Evolutionary conservation across 805 yeast genomes (phyloP).

Genomic region (Schwanniomyces occidentalis): DNA sequence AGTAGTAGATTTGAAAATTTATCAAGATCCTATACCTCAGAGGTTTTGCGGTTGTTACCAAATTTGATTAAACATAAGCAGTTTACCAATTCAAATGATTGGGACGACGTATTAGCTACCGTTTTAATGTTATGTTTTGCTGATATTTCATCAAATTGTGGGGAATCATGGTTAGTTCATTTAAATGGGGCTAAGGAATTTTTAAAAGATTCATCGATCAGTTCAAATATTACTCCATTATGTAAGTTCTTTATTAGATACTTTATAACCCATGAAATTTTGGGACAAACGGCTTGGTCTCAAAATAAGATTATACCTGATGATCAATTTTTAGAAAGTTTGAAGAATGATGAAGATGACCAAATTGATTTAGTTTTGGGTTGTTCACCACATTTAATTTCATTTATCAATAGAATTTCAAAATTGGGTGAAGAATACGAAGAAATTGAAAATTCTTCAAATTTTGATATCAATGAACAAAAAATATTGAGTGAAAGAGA

Average conservation of each 20-base stretch:
- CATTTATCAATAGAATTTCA: conserved; percentile 36
- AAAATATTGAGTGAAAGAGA: conserved; percentile 21
- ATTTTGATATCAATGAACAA: neutral
- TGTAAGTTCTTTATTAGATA: conserved; percentile 37
- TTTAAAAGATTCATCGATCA: conserved; percentile 22
- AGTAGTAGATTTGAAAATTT: conserved; percentile 22
- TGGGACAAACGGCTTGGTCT: conserved; percentile 46
- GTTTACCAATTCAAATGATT: conserved; percentile 18
- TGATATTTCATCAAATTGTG: conserved; percentile 44
- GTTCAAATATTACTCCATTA: conserved; percentile 27
- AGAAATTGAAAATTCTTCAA: conserved; percentile 16
- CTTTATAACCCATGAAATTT: conserved; percentile 42
- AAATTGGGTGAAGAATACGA: conserved; percentile 37
- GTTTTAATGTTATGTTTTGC: conserved; percentile 40
- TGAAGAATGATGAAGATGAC: conserved; percentile 33
- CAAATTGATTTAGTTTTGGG: conserved; percentile 41
- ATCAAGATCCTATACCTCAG: conserved; percentile 24
- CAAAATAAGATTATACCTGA: conserved; percentile 20
- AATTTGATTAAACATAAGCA: conserved; percentile 25
- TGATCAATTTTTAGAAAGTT: conserved; percentile 26
- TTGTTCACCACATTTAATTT: conserved; percentile 37
- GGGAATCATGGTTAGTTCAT: conserved; percentile 37
- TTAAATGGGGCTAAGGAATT: conserved; percentile 39
- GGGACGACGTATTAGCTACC: conserved; percentile 44
- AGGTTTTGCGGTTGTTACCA: conserved; percentile 31